phyloP scores from a whole-genome alignment of 768 basidiomycete species.

The Termitomyces sp. region DNA sequence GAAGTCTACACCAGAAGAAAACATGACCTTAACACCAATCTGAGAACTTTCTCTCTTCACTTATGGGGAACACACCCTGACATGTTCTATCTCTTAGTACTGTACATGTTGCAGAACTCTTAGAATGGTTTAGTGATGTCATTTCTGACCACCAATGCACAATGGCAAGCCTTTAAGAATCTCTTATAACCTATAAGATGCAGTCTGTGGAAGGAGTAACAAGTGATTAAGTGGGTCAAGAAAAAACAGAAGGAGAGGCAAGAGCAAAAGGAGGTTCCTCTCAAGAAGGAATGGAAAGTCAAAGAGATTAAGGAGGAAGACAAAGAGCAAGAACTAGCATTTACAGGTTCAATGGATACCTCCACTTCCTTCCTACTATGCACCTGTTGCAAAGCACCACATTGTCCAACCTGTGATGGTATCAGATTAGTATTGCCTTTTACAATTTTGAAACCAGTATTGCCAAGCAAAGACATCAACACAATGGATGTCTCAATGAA shows the following conservation, averaged over 20 bases:
- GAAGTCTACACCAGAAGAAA: neutral
- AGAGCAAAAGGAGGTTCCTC: slow-evolving; percentile 12
- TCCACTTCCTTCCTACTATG: neutral
- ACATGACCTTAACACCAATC: neutral
- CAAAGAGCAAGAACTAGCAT: neutral
- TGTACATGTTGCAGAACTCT: slow-evolving; percentile 31
- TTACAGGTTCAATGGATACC: neutral
- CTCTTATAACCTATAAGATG: slow-evolving; percentile 57
- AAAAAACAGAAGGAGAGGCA: slow-evolving; percentile 23
- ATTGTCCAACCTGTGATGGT: neutral
- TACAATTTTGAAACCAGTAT: neutral
- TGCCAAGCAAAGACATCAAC: neutral
- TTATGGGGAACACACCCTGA: slow-evolving; percentile 19
- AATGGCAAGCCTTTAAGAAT: slow-evolving; percentile 35
- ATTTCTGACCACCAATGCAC: slow-evolving; percentile 34
- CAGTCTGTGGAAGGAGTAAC: slow-evolving; percentile 44
- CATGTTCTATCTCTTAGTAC: slow-evolving; percentile 30
- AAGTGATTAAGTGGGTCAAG: slow-evolving; percentile 36
- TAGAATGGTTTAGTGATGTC: slow-evolving; percentile 39
- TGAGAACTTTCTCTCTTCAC: slow-evolving; percentile 5
- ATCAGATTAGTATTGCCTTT: neutral
- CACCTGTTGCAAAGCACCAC: neutral
- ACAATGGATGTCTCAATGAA: too few species aligned
- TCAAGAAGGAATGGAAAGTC: slow-evolving; percentile 20
- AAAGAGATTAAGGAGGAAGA: slow-evolving; percentile 1